Base-by-base conservation (phyloP, 1,284 basidiomycete genomes). In the Trichosporon coremiiforme region DNA sequence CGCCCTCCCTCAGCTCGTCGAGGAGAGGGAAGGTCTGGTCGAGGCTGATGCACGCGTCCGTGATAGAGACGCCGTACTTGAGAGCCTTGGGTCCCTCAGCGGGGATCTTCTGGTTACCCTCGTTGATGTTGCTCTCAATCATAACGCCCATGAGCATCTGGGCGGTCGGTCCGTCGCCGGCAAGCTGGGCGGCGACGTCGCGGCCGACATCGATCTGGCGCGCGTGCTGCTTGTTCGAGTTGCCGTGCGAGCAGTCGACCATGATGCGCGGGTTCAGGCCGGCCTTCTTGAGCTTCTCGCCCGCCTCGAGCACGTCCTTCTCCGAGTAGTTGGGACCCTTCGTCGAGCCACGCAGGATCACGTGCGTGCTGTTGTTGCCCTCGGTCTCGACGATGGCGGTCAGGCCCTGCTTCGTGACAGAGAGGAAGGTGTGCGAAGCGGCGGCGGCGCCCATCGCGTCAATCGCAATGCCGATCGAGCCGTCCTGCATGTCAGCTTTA, bases 121-220 rank as follows among this genome's bases (percentile, higher is more conserved):
- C 95, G 64, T 92, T 88, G 70, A 98, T 87, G 83, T 99, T 96
- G 64, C 91, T 93, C 84, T 99, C 97, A 73, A 98, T 88, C 97
- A 99, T 99, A 71, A 97, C 94, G 70, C 96, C 96, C 87, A 97
- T 91, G 75, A 99, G 94, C 79, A 89, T 87, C 25, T 86, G 80
- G 1, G 89, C 86, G 0, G 92, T 94, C 67, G 93, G 90, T 45
- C 76, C 86, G 85, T 77, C 77, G 2, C 86, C 87, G 72, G 90
- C 87, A 22, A 93, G 84, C 85, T 94, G 91, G 57, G 85, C 84
- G 25, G 90, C 81, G 70, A 88, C 83, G 72, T 85, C 84, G 20
- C 84, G 78, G 29, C 86, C 85, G 45, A 88, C 87, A 66, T 85
- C 79, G 57, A 86, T 83, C 77, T 89, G 88, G 74, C 86, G 86